Evolutionary conservation across 768 basidiomycete species (phyloP).

Genomic region (Leccinellum luteum): DNA sequence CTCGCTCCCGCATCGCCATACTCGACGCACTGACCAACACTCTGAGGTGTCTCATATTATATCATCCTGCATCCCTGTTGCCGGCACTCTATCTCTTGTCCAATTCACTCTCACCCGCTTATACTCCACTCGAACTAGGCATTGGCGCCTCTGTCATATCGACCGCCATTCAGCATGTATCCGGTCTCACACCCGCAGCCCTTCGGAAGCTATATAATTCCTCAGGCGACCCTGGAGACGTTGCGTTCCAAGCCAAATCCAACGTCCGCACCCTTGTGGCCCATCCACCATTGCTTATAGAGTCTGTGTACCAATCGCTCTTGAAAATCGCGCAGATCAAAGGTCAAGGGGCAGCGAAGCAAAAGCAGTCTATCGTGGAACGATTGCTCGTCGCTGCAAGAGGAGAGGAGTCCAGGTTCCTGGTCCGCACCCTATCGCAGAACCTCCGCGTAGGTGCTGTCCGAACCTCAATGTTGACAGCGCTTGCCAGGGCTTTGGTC

Average conservation of each 20-base stretch:
- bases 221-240: slow-evolving; percentile 84
- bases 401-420: slow-evolving; percentile 85
- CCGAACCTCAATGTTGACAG: slow-evolving; percentile 74
- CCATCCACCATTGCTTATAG: slow-evolving; percentile 63
- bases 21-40: slow-evolving; percentile 71
- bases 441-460: slow-evolving; percentile 89
- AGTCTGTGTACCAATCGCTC: slow-evolving; percentile 64
- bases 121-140: slow-evolving; percentile 67
- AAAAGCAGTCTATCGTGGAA: slow-evolving; percentile 77
- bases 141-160: slow-evolving; percentile 67
- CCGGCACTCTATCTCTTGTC: slow-evolving; percentile 81
- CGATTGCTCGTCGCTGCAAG: slow-evolving; percentile 78
- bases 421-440: slow-evolving; percentile 70
- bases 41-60: slow-evolving; percentile 61
- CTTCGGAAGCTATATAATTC: slow-evolving; percentile 66
- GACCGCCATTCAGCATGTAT: slow-evolving; percentile 69
- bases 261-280: slow-evolving; percentile 71
- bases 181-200: slow-evolving; percentile 56
- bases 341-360: slow-evolving; percentile 72
- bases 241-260: slow-evolving; percentile 81
- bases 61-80: slow-evolving; percentile 67
- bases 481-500: slow-evolving; percentile 76
- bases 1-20: slow-evolving; percentile 71
- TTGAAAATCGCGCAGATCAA: slow-evolving; percentile 64
- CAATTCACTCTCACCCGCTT: slow-evolving; percentile 75